These are phyloP conservation scores for Solanum peruvianum DNA, from an alignment of 257 asterid species.

Conservation along the genomic window DNA sequence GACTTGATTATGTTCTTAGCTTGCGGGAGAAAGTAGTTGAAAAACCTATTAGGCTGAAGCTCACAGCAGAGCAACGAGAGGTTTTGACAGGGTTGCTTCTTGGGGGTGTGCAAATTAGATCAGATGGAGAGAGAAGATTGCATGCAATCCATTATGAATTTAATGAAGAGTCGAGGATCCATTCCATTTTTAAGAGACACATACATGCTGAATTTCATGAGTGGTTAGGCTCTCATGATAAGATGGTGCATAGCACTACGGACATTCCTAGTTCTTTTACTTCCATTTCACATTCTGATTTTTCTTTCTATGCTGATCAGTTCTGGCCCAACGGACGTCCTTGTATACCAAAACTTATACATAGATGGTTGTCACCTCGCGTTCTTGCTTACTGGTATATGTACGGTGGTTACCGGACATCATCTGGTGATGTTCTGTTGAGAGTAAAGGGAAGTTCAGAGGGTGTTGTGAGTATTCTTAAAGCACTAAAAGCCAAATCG, in stretches of 20 bases:
- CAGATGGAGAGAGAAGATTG: slow-evolving; percentile 30
- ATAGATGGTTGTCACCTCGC: slow-evolving; percentile 82
- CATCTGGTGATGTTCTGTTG: slow-evolving; percentile 73
- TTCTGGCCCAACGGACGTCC: slow-evolving; percentile 56
- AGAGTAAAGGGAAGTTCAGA: slow-evolving; percentile 53
- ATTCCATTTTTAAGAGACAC: slow-evolving; percentile 42
- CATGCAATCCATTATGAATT: slow-evolving; percentile 40
- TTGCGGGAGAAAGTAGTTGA: slow-evolving; percentile 25
- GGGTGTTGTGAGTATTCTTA: slow-evolving; percentile 40
- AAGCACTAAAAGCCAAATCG: slow-evolving; percentile 34
- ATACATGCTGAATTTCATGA: slow-evolving; percentile 57
- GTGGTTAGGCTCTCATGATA: slow-evolving; percentile 41
- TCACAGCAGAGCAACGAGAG: slow-evolving; percentile 73
- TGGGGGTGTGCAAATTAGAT: slow-evolving; percentile 51
- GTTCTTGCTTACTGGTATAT: slow-evolving; percentile 96
- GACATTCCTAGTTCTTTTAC: slow-evolving; percentile 36
- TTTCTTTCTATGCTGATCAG: slow-evolving; percentile 64
- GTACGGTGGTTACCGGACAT: slow-evolving; percentile 74
- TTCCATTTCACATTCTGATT: slow-evolving; percentile 51
- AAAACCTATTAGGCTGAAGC: slow-evolving; percentile 37
- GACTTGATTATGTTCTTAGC: slow-evolving; percentile 34
- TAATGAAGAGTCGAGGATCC: slow-evolving; percentile 37
- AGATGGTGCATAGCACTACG: slow-evolving; percentile 11
- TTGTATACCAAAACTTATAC: slow-evolving; percentile 66
- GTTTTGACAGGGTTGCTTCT: slow-evolving; percentile 60